A percentile compares a stretch with the other conserved stretches of the same genome.
Conservation (phyloP, 352 stramenopile species). For the Sclerospora graminicola region DNA sequence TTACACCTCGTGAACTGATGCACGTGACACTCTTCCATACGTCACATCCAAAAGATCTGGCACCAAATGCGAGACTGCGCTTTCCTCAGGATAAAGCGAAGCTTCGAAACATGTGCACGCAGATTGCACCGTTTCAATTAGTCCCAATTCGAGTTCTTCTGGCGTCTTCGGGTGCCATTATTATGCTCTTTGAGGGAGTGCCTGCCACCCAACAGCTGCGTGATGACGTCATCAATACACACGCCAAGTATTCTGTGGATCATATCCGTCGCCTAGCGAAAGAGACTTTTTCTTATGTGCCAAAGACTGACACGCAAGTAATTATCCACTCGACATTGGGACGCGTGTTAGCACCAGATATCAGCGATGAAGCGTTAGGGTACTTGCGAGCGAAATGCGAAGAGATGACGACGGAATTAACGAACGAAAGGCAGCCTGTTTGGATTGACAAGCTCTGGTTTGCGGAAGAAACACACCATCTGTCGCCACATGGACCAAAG, state of each 20-base stretch:
- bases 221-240: slow-evolving; percentile 15
- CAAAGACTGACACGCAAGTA: slow-evolving; percentile 28
- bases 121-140: slow-evolving; percentile 34
- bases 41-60: slow-evolving; percentile 50
- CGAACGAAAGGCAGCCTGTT: slow-evolving; percentile 13
- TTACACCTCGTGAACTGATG: slow-evolving; percentile 59
- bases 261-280: slow-evolving; percentile 35
- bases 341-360: slow-evolving; percentile 37
- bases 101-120: slow-evolving; percentile 26
- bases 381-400: slow-evolving; percentile 37
- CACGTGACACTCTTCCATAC: slow-evolving; percentile 77
- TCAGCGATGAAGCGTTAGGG: slow-evolving; percentile 22
- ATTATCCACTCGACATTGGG: slow-evolving; percentile 70
- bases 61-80: slow-evolving; percentile 26
- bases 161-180: slow-evolving; percentile 48
- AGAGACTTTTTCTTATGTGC: slow-evolving; percentile 36
- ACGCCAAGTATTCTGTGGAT: slow-evolving; percentile 47
- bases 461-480: slow-evolving; percentile 57
- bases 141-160: slow-evolving; percentile 42
- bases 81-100: slow-evolving; percentile 32
- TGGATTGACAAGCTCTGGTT: slow-evolving; percentile 53
- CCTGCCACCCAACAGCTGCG: slow-evolving; percentile 2
- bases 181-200: slow-evolving; percentile 54
- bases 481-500: slow-evolving; percentile 40
- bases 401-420: slow-evolving; percentile 33